Evolutionary conservation across 495 filamentous ascomycete genomes (phyloP).

Genomic region (Penicillium pancosmium): DNA sequence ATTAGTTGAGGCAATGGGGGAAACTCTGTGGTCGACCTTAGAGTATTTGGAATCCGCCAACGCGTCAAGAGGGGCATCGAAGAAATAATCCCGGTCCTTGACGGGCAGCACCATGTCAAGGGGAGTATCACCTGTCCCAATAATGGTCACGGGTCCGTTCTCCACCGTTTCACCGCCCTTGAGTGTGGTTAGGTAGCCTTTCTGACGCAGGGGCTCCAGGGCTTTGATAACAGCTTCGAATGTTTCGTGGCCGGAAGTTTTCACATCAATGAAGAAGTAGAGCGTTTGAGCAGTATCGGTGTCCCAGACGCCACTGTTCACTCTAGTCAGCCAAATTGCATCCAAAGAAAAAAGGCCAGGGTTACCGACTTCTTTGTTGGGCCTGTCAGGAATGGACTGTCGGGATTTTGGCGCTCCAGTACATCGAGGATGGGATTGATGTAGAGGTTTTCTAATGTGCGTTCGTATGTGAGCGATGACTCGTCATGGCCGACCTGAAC

Average conservation of each 20-base stretch:
- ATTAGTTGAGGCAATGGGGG: slow-evolving; percentile 54
- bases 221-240: slow-evolving; percentile 61
- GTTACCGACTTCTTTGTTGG: slow-evolving; percentile 43
- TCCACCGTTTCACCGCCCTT: slow-evolving; percentile 51
- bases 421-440: slow-evolving; percentile 58
- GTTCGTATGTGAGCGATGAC: slow-evolving; percentile 49
- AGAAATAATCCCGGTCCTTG: slow-evolving; percentile 60
- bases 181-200: slow-evolving; percentile 61
- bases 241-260: slow-evolving; percentile 55
- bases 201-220: slow-evolving; percentile 64
- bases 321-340: neutral
- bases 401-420: slow-evolving; percentile 52
- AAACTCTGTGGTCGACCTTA: slow-evolving; percentile 49
- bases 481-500: slow-evolving; percentile 57
- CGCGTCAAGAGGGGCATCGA: slow-evolving; percentile 57
- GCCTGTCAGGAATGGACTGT: slow-evolving; percentile 36
- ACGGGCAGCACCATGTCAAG: slow-evolving; percentile 61
- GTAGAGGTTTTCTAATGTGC: slow-evolving; percentile 59
- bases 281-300: slow-evolving; percentile 61
- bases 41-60: slow-evolving; percentile 44
- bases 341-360: neutral
- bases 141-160: slow-evolving; percentile 68
- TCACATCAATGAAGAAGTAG: slow-evolving; percentile 74
- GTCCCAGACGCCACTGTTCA: slow-evolving; percentile 47
- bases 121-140: slow-evolving; percentile 78